phyloP scores from a whole-genome alignment of 1,284 basidiomycete genomes.

The Cystobasidium slooffiae region DNA sequence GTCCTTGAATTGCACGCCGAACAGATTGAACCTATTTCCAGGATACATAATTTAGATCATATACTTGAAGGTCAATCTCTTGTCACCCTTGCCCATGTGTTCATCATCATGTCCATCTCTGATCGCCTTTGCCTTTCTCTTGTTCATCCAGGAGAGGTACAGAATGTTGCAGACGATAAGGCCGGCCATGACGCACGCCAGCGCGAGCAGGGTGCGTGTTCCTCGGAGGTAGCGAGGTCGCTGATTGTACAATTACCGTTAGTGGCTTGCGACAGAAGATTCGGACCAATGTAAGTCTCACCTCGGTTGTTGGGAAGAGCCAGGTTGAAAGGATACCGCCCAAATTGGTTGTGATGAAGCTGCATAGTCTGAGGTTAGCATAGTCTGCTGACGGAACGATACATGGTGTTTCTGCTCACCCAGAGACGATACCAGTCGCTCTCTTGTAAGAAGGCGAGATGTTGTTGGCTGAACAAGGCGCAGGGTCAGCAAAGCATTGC shows the following conservation, averaged over 20 bases:
- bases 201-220: slow-evolving; percentile 32
- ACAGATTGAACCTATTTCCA: too few species aligned
- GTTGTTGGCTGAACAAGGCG: slow-evolving; percentile 25
- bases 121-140: slow-evolving; percentile 27
- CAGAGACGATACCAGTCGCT: slow-evolving; percentile 36
- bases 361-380: background rate
- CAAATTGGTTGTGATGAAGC: slow-evolving; percentile 35
- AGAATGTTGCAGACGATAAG: slow-evolving; percentile 28
- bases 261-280: too few species aligned
- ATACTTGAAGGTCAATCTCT: slow-evolving; percentile 32
- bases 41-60: slow-evolving; percentile 10
- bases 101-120: slow-evolving; percentile 23
- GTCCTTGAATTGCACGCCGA: too few species aligned
- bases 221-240: slow-evolving; percentile 36
- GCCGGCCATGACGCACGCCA: slow-evolving; percentile 23
- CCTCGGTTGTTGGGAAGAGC: slow-evolving; percentile 34
- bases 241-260: background rate
- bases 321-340: slow-evolving; percentile 41
- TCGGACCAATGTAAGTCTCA: too few species aligned
- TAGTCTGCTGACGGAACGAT: background rate
- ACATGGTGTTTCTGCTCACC: background rate
- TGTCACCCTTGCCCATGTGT: slow-evolving; percentile 24
- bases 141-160: slow-evolving; percentile 30
- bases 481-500: background rate
- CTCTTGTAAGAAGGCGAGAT: slow-evolving; percentile 41